Percentiles rank a stretch among this genome's conserved stretches.
phyloP scores from a whole-genome alignment of 2,329 filamentous ascomycete species.

The Fusarium dimerum region DNA sequence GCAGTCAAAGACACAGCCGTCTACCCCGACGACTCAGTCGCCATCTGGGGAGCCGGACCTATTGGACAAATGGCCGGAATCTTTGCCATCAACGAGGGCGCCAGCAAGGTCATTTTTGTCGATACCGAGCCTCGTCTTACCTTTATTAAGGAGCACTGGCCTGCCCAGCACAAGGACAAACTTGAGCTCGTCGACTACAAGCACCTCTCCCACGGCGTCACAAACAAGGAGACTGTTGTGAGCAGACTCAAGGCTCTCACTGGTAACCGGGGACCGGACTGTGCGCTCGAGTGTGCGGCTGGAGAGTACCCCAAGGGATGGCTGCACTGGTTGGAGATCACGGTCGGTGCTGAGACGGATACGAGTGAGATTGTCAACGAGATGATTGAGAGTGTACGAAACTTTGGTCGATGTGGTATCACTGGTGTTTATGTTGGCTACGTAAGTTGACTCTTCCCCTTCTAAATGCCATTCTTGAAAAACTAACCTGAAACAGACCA shows the following conservation, averaged over 20 bases:
- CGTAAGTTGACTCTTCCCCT: slow-evolving; percentile 37
- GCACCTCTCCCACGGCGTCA: slow-evolving; percentile 57
- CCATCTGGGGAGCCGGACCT: slow-evolving; percentile 83
- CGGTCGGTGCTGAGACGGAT: slow-evolving; percentile 75
- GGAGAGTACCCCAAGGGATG: slow-evolving; percentile 64
- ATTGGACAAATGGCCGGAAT: slow-evolving; percentile 83
- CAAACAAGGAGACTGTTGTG: slow-evolving; percentile 63
- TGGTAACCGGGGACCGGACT: slow-evolving; percentile 72
- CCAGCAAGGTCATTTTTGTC: slow-evolving; percentile 74
- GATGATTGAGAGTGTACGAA: slow-evolving; percentile 73
- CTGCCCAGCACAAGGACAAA: slow-evolving; percentile 48
- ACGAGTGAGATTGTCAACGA: slow-evolving; percentile 80
- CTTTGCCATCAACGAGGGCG: slow-evolving; percentile 74
- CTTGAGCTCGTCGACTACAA: slow-evolving; percentile 71
- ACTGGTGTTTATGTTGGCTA: slow-evolving; percentile 70
- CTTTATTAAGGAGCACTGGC: slow-evolving; percentile 64
- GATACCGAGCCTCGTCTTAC: slow-evolving; percentile 72
- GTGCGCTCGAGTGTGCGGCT: slow-evolving; percentile 66
- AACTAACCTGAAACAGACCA: slow-evolving; percentile 22
- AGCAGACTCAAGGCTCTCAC: slow-evolving; percentile 73
- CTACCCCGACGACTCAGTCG: slow-evolving; percentile 74
- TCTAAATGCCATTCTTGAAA: neutral
- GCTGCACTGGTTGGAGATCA: slow-evolving; percentile 59
- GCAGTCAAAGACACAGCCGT: slow-evolving; percentile 81
- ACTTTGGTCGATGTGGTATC: slow-evolving; percentile 73